These are phyloP conservation scores for Blastomyces parvus DNA, from an alignment of 2,329 filamentous ascomycete genomes.

Conservation along the genomic window DNA sequence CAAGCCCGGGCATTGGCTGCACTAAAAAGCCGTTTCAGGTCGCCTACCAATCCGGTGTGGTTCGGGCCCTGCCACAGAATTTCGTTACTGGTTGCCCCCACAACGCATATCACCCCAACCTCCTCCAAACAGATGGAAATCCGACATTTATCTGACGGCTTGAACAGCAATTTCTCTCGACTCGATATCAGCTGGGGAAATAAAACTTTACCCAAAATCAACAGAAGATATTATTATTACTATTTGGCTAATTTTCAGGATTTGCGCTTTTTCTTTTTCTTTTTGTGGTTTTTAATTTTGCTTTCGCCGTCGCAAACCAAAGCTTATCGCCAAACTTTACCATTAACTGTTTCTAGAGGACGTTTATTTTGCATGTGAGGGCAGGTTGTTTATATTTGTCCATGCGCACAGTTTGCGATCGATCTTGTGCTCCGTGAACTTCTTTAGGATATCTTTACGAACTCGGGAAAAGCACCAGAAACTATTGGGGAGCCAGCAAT, in stretches of 20 bases:
- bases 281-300: no score
- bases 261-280: background rate
- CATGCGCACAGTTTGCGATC: background rate
- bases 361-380: background rate
- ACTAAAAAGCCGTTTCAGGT: background rate
- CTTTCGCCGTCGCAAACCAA: background rate
- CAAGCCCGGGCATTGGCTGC: background rate
- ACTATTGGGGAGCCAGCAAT: background rate
- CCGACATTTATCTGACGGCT: background rate
- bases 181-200: background rate
- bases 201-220: background rate
- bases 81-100: slow-evolving; percentile 8
- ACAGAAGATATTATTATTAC: background rate
- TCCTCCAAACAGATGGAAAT: slow-evolving; percentile 1
- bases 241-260: background rate
- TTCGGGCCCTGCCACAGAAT: slow-evolving; percentile 1
- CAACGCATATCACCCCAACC: slow-evolving; percentile 6
- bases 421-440: background rate
- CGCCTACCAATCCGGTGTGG: background rate
- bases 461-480: background rate
- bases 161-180: background rate
- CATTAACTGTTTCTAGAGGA: background rate
- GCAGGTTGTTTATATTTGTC: background rate
- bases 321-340: background rate
- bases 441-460: background rate